phyloP scores from a whole-genome alignment of 2,329 filamentous ascomycete species.

The Pseudogymnoascus sp. region DNA sequence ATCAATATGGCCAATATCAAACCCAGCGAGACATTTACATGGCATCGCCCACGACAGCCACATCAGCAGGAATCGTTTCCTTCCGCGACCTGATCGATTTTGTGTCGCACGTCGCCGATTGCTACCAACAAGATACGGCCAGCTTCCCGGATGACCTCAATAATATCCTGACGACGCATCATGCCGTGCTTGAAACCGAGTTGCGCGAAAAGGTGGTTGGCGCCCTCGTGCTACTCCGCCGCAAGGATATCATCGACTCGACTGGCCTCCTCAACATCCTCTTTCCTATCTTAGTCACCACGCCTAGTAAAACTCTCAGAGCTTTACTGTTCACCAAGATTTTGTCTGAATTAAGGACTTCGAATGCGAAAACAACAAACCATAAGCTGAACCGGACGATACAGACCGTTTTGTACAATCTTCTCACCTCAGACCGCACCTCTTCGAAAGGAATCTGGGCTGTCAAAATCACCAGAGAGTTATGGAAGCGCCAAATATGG shows the following conservation, averaged over 20 bases:
- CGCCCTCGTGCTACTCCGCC: slow-evolving; percentile 74
- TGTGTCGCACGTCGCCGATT: slow-evolving; percentile 86
- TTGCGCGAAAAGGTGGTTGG: slow-evolving; percentile 91
- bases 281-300: slow-evolving; percentile 90
- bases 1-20: slow-evolving; percentile 87
- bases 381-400: slow-evolving; percentile 89
- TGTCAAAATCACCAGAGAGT: slow-evolving; percentile 85
- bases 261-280: slow-evolving; percentile 74
- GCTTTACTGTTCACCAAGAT: slow-evolving; percentile 84
- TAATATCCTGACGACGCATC: slow-evolving; percentile 70
- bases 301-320: slow-evolving; percentile 81
- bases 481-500: slow-evolving; percentile 97
- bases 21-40: slow-evolving; percentile 87
- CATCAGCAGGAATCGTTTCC: slow-evolving; percentile 69
- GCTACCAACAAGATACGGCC: slow-evolving; percentile 73
- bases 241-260: slow-evolving; percentile 89
- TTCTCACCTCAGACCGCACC: slow-evolving; percentile 75
- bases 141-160: slow-evolving; percentile 75
- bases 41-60: slow-evolving; percentile 68
- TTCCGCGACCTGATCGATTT: slow-evolving; percentile 90
- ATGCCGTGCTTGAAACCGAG: slow-evolving; percentile 73
- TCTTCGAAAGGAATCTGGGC: slow-evolving; percentile 90
- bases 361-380: slow-evolving; percentile 80
- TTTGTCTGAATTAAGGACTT: slow-evolving; percentile 77
- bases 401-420: slow-evolving; percentile 86